Evolutionary conservation across 305 asterid species (phyloP).

Genomic region (Withania somnifera): DNA sequence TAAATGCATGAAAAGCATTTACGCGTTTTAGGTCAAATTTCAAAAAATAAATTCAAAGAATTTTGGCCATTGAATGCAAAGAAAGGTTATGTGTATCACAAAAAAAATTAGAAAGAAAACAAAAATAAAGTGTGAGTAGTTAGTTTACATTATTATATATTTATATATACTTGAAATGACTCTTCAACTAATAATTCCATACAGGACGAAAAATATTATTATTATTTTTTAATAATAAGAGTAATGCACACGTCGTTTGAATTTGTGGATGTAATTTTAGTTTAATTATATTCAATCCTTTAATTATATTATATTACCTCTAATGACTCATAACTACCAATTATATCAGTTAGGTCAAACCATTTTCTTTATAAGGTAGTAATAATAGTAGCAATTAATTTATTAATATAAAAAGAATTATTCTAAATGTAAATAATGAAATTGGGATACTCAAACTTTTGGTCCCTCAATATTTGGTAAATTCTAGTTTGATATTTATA

Average conservation of each 20-base stretch:
- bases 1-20: neutral
- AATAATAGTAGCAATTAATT: neutral
- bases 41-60: neutral
- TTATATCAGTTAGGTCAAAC: neutral
- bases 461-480: neutral
- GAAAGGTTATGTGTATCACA: neutral
- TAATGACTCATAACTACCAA: neutral
- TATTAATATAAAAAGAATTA: neutral
- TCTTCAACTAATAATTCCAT: constrained; percentile 6
- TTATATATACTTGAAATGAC: constrained; percentile 4
- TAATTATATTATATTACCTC: neutral
- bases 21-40: neutral
- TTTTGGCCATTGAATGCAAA: constrained; percentile 2
- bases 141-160: neutral
- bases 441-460: neutral
- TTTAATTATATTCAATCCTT: too few relatives aligned
- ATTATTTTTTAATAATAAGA: neutral
- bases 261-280: neutral
- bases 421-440: neutral
- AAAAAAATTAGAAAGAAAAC: neutral
- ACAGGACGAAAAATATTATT: neutral
- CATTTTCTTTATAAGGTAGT: neutral
- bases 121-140: neutral
- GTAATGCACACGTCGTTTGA: neutral
- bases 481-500: neutral